Conservation (phyloP, 2,329 filamentous ascomycete species). For the Exophiala sp. region DNA sequence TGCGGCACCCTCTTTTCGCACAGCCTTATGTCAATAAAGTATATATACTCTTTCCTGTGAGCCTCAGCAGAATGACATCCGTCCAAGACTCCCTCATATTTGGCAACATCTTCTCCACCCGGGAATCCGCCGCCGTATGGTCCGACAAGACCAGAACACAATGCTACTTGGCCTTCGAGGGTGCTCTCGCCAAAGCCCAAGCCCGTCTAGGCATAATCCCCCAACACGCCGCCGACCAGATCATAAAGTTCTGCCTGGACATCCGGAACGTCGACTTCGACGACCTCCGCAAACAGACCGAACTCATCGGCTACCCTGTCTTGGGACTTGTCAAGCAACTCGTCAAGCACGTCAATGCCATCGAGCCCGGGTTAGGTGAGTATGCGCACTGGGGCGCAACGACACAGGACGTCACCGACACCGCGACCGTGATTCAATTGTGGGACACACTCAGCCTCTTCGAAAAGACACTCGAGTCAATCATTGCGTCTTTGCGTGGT, state of each 20-base stretch:
- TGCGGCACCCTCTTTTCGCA: background rate
- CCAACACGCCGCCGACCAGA: constrained; percentile 23
- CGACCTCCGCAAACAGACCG: constrained; percentile 22
- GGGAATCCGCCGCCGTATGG: constrained; percentile 26
- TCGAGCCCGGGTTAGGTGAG: constrained; percentile 23
- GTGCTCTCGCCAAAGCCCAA: constrained; percentile 24
- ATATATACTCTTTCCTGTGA: background rate
- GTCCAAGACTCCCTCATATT: constrained; percentile 28
- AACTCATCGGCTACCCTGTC: constrained; percentile 27
- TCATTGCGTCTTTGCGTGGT: constrained; percentile 15
- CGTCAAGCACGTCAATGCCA: constrained; percentile 22
- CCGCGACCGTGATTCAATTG: constrained; percentile 27
- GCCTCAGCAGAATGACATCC: constrained; percentile 20
- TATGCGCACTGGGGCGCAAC: constrained; percentile 28
- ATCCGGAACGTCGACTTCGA: constrained; percentile 24
- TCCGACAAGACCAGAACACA: constrained; percentile 26
- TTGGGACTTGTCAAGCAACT: constrained; percentile 27
- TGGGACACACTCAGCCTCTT: constrained; percentile 26
- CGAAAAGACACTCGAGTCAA: constrained; percentile 16
- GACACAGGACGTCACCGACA: constrained; percentile 29
- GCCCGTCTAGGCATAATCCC: constrained; percentile 27
- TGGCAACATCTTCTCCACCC: constrained; percentile 26
- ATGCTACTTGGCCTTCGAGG: constrained; percentile 27
- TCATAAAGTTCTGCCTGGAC: constrained; percentile 24
- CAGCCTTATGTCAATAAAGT: background rate